These are phyloP conservation scores for Petunia hybrid DNA, from an alignment of 305 asterid genomes.

Conservation along the genomic window DNA sequence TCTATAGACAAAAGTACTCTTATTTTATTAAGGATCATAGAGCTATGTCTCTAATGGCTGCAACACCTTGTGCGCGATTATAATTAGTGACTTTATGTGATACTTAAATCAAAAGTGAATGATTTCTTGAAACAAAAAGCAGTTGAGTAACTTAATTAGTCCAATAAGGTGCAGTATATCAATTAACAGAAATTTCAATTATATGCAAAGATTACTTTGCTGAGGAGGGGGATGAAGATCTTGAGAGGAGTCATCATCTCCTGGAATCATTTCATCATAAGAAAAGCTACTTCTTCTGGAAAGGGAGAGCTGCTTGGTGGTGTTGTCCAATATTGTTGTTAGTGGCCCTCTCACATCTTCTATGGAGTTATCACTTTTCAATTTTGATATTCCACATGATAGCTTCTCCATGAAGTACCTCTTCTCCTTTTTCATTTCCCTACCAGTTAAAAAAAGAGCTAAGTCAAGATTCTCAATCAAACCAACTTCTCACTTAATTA, in stretches of 20 bases:
- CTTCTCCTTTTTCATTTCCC: constrained; percentile 82
- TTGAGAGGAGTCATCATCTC: constrained; percentile 52
- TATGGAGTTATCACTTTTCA: constrained; percentile 58
- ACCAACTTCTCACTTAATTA: too few relatives aligned
- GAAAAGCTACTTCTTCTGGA: constrained; percentile 44
- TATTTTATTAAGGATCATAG: too few relatives aligned
- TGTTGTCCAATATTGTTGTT: background rate
- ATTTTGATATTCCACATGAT: constrained; percentile 61
- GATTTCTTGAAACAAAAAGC: too few relatives aligned
- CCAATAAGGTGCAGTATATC: too few relatives aligned
- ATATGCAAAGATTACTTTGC: constrained; percentile 38
- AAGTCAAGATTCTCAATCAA: background rate
- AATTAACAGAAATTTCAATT: background rate
- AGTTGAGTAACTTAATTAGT: too few relatives aligned
- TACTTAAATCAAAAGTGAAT: too few relatives aligned
- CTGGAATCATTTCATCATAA: constrained; percentile 80
- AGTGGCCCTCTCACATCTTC: constrained; percentile 55
- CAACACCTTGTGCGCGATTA: too few relatives aligned
- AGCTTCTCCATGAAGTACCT: constrained; percentile 67
- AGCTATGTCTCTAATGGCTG: too few relatives aligned
- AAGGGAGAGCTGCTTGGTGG: background rate
- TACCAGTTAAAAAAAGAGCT: background rate
- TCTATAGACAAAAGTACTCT: too few relatives aligned
- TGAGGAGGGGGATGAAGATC: constrained; percentile 45
- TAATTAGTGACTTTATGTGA: too few relatives aligned